Percentiles rank a stretch among this genome's conserved stretches.
phyloP scores from a whole-genome alignment of 805 yeast genomes.

The Ogataea dorogensis region DNA sequence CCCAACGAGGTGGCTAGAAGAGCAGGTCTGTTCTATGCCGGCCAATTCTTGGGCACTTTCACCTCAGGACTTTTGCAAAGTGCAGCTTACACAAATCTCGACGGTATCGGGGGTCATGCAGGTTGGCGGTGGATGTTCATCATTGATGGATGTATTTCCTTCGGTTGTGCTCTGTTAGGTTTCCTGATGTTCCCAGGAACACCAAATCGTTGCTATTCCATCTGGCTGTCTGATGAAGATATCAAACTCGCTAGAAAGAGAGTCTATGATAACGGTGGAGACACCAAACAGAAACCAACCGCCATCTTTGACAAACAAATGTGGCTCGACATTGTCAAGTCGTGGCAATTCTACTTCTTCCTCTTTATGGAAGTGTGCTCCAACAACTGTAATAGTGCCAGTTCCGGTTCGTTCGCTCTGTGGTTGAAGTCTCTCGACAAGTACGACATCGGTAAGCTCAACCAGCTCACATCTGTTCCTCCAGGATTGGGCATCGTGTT shows the following conservation, averaged over 20 bases:
- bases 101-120: slow-evolving; percentile 30
- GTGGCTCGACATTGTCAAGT: slow-evolving; percentile 52
- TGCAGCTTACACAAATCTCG: slow-evolving; percentile 33
- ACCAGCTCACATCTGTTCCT: slow-evolving; percentile 52
- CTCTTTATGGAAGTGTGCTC: slow-evolving; percentile 55
- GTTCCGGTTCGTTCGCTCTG: slow-evolving; percentile 54
- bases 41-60: slow-evolving; percentile 59
- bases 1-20: slow-evolving; percentile 58
- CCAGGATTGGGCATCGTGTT: slow-evolving; percentile 59
- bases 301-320: slow-evolving; percentile 39
- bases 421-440: slow-evolving; percentile 57
- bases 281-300: slow-evolving; percentile 25
- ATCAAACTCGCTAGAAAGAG: slow-evolving; percentile 49
- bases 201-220: slow-evolving; percentile 53
- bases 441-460: slow-evolving; percentile 44
- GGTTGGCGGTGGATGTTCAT: slow-evolving; percentile 59
- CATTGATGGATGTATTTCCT: slow-evolving; percentile 44
- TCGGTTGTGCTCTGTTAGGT: slow-evolving; percentile 28
- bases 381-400: slow-evolving; percentile 60
- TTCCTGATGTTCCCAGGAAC: slow-evolving; percentile 58
- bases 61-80: slow-evolving; percentile 56
- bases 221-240: slow-evolving; percentile 55
- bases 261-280: slow-evolving; percentile 36
- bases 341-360: slow-evolving; percentile 62
- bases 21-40: slow-evolving; percentile 61